Percentiles rank a stretch among this genome's conserved stretches.
These are phyloP conservation scores for Yarrowia porcina DNA, from an alignment of 805 yeast genomes.

Conservation along the genomic window DNA sequence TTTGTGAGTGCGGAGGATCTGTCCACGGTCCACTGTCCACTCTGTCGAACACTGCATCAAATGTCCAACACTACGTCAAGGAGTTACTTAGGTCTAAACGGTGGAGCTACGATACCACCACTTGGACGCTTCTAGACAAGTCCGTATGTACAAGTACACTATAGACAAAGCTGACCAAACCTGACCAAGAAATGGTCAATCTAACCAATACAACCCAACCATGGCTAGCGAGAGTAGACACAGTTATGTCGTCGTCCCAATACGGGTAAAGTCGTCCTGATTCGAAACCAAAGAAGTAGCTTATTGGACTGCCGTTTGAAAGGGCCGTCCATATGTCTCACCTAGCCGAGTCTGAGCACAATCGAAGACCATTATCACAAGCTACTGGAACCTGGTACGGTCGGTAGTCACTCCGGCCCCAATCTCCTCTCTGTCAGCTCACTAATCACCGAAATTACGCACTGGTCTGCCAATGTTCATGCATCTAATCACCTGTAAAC, in stretches of 20 bases:
- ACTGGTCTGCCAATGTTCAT: background rate
- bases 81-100: background rate
- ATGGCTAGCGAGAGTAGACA: background rate
- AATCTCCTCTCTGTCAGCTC: background rate
- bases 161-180: too few relatives aligned
- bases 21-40: too few relatives aligned
- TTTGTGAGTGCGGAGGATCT: constrained; percentile 4
- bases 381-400: too few relatives aligned
- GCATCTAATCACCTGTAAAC: background rate
- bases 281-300: background rate
- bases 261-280: background rate
- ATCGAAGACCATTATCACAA: too few relatives aligned
- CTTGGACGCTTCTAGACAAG: too few relatives aligned
- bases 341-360: too few relatives aligned
- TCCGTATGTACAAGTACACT: too few relatives aligned
- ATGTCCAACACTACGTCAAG: background rate
- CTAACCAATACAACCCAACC: background rate
- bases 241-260: constrained; percentile 1
- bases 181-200: background rate
- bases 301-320: background rate
- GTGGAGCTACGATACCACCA: too few relatives aligned
- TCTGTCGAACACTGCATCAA: too few relatives aligned
- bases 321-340: constrained; percentile 13
- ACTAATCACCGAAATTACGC: background rate
- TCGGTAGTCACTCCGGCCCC: too few relatives aligned